phyloP scores from a whole-genome alignment of 192 early-diverging fungal genomes.

The Jimgerdemannia lactiflua region DNA sequence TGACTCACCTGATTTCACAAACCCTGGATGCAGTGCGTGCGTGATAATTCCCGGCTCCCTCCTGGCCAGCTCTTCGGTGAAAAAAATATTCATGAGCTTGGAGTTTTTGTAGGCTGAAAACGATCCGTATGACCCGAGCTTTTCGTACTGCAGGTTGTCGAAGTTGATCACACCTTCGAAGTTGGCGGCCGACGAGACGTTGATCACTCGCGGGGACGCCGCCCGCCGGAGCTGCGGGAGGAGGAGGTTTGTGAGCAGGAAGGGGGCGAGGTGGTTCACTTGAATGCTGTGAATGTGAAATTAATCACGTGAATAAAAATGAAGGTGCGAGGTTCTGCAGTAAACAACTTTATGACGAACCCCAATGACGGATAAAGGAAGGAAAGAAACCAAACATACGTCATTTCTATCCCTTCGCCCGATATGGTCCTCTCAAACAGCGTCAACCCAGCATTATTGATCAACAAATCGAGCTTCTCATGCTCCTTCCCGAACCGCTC shows the following conservation, averaged over 20 bases:
- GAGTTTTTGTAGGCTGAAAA: constrained; percentile 22
- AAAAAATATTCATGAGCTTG: constrained; percentile 58
- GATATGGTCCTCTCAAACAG: too few species aligned
- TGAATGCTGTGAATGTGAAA: background rate
- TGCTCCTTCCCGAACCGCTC: constrained; percentile 28
- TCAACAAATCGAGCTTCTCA: constrained; percentile 39
- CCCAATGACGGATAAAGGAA: too few species aligned
- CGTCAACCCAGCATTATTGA: constrained; percentile 55
- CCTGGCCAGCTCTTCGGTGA: constrained; percentile 40
- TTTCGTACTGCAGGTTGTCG: constrained; percentile 32
- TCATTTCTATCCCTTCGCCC: too few species aligned
- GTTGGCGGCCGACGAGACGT: constrained; percentile 7
- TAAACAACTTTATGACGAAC: too few species aligned
- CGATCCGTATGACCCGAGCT: background rate
- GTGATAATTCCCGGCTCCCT: constrained; percentile 29
- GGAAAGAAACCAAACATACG: too few species aligned
- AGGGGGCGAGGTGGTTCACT: constrained; percentile 12
- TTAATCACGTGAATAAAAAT: too few species aligned
- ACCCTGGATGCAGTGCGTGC: constrained; percentile 50
- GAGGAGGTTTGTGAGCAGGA: constrained; percentile 8
- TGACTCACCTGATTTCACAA: constrained; percentile 6
- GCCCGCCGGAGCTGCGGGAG: constrained; percentile 2
- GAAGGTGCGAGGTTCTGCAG: too few species aligned
- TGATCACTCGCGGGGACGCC: constrained; percentile 10
- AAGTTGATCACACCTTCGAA: constrained; percentile 37